phyloP scores from a whole-genome alignment of 306 rosid genomes.

The Medicago ruthenica region DNA sequence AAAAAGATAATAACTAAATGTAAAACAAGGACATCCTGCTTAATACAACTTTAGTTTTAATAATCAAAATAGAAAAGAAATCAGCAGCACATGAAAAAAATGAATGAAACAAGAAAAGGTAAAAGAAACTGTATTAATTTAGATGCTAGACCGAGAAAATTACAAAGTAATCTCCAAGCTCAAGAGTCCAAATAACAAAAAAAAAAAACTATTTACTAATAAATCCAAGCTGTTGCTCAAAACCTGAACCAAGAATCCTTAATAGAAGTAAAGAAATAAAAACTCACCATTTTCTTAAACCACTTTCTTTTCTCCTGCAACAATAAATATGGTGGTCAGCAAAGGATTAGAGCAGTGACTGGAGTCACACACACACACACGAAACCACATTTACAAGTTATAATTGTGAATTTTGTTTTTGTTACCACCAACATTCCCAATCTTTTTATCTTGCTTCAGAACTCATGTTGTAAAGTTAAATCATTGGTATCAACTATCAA shows the following conservation, averaged over 20 bases:
- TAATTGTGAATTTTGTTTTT: conserved; percentile 23
- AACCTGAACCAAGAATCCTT: conserved; percentile 4
- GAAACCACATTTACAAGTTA: conserved; percentile 20
- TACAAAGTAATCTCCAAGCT: no score
- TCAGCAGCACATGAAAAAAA: not conserved
- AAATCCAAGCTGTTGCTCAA: not conserved
- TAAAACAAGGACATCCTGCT: not conserved
- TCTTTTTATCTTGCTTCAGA: conserved; percentile 12
- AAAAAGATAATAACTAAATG: not conserved
- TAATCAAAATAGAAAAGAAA: not conserved
- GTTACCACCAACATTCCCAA: not conserved
- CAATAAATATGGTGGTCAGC: conserved; percentile 9
- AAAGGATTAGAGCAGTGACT: conserved; percentile 30
- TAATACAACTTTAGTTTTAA: not conserved
- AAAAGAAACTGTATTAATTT: not conserved
- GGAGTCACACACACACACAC: not conserved
- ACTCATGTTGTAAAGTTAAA: conserved; percentile 29
- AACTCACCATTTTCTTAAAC: conserved; percentile 66
- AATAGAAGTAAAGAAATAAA: conserved; percentile 31
- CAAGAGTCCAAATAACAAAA: not conserved
- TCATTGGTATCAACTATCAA: conserved; percentile 1
- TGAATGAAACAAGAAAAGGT: not conserved
- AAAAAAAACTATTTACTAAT: not conserved
- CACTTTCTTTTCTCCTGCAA: conserved; percentile 71
- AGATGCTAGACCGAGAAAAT: no score